Evolutionary conservation across 176 grass and related monocot genomes (phyloP), one percentile per base, ranked within the genome.

Genomic region (Oryza punctata): DNA sequence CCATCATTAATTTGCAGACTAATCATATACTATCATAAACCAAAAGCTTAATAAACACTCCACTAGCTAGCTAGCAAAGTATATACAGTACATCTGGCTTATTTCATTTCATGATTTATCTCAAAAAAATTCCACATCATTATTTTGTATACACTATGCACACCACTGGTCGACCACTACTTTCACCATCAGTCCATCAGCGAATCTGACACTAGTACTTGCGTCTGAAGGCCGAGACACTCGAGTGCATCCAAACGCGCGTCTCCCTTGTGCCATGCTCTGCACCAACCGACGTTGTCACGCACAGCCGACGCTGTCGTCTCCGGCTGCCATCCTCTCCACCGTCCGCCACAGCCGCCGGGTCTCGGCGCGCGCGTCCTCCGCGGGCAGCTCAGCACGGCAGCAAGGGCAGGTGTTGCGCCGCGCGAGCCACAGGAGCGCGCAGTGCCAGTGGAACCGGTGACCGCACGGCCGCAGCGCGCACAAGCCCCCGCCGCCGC

Each of bases 361-460:
- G 67, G 94, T 89, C 84, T 98, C 95, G 1, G 72, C 75, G 9
- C 85, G 32, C 65, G 88, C 84, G 61, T 98, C 89, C 76, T 90
- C 79, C 2, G 90, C 84, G 24, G 92, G 95, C 32, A 98, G 73
- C 87, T 98, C 92, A 47, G 84, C 89, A 67, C 95, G 88, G 86
- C 95, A 98, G 83, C 90, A 98, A 11, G 95, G 95, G 84, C 95
- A 97, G 12, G 90, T 97, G 90, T 97, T 93, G 19, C 91, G 87
- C 82, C 86, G 80, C 12, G 74, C 81, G 21, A 97, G 80, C 95
- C 95, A 94, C 61, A 69, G 76, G 70, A 91, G 77, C 70, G 88
- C 95, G 84, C 95, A 98, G 41, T 67, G 78, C 92, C 90, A 94
- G 76, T 98, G 95, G 82, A 98, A 98, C 27, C 76, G 90, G 83